These are phyloP conservation scores for Cyclotella choctawhatcheeana DNA, from an alignment of 108 stramenopile species.

Conservation along the genomic window DNA sequence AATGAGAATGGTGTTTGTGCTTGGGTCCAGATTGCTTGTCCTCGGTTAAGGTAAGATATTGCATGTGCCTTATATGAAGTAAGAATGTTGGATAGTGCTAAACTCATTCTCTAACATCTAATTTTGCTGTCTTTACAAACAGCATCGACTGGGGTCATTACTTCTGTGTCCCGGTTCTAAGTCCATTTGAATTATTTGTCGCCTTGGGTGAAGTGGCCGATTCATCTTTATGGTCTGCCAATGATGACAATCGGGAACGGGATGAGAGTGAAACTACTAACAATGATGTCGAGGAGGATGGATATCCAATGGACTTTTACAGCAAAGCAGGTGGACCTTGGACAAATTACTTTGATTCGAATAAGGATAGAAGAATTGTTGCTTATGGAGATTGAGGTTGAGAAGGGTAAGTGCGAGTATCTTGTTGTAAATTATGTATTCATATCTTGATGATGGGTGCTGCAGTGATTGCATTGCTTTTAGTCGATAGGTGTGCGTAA, in stretches of 20 bases:
- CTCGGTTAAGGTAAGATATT: slow-evolving; percentile 73
- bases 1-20: slow-evolving; percentile 44
- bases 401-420: too few relatives aligned
- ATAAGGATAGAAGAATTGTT: slow-evolving; percentile 50
- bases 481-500: slow-evolving; percentile 22
- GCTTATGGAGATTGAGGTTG: slow-evolving; percentile 19
- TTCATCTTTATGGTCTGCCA: slow-evolving; percentile 65
- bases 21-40: slow-evolving; percentile 99
- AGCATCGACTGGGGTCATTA: slow-evolving; percentile 96
- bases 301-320: slow-evolving; percentile 99
- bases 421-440: not conserved
- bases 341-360: slow-evolving; percentile 89
- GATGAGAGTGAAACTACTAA: slow-evolving; percentile 24
- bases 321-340: slow-evolving; percentile 88
- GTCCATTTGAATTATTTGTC: slow-evolving; percentile 93
- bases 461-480: too few relatives aligned
- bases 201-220: slow-evolving; percentile 77
- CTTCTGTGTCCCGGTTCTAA: slow-evolving; percentile 85
- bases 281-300: slow-evolving; percentile 29
- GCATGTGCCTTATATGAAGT: too few relatives aligned
- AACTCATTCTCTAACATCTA: not conserved
- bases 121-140: not conserved
- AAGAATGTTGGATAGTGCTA: too few relatives aligned
- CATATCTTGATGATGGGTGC: not conserved
- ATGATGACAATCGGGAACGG: slow-evolving; percentile 20